Evolutionary conservation across 2,329 filamentous ascomycete species (phyloP), one percentile per base, ranked within the genome.

Genomic region (Albifimbria verrucaria): DNA sequence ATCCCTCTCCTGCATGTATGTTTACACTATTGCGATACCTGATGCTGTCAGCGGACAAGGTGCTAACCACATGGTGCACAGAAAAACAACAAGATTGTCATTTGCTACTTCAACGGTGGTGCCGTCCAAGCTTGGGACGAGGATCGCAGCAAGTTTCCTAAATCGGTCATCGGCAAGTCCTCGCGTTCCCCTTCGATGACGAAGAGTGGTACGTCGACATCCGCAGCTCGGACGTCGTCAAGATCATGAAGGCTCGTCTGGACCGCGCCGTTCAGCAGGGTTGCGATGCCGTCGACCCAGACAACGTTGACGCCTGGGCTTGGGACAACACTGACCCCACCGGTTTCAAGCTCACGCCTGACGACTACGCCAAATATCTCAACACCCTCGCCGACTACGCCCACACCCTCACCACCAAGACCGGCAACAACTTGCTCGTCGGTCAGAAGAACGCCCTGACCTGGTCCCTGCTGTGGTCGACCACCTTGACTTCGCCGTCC

Each of bases 81-180:
- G 57, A 54, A 55, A 25, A 57, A 62, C 24, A 61, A 60, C 39
- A 70, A 70, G 23, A 63, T 65, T 24, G 59, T 70, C 2, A 59
- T 70, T 18, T 70, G 67, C 56, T 70, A 70, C 57, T 65, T 69
- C 58, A 70, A 69, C 45, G 61, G 61, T 17, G 65, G 67, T 36
- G 67, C 67, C 11, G 51, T 66, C 11, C 64, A 69, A 52, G 52
- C 28, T 24, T 68, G 62, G 62, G 65, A 68, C 43, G 48, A 58
- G 2, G 64, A 67, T 50, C 58, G 53, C 21, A 55, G 58, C 32
- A 18, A 57, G 5, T 69, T 69, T 48, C 60, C 64, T 26, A 36
- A 57, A 3, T 55, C 46, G 6, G 60, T 55, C 50, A 53, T 65
- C 18, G 64, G 65, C 15, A 65, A 57, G 23, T 51, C 59, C 57